These are phyloP conservation scores for Pichia membranifaciens DNA, from an alignment of 805 yeast species.

Conservation along the genomic window DNA sequence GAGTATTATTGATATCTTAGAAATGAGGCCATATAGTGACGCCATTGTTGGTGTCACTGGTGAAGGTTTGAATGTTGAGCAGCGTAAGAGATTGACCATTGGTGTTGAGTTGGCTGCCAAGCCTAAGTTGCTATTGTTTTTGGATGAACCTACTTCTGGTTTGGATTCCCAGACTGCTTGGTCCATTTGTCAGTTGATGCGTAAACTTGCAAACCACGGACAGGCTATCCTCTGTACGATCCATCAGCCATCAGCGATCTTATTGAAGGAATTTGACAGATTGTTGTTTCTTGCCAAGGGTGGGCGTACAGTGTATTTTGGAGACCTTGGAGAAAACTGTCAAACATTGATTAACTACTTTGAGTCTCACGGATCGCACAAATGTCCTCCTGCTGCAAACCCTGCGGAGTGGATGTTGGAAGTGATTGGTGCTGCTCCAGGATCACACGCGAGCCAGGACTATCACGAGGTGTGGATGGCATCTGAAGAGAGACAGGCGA, in stretches of 20 bases:
- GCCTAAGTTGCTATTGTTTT: slow-evolving; percentile 46
- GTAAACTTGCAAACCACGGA: slow-evolving; percentile 46
- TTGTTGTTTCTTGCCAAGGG: slow-evolving; percentile 63
- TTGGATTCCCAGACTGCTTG: slow-evolving; percentile 56
- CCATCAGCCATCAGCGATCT: slow-evolving; percentile 80
- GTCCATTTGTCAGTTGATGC: slow-evolving; percentile 51
- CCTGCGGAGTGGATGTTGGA: slow-evolving; percentile 94
- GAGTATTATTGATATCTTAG: slow-evolving; percentile 42
- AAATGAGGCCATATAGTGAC: slow-evolving; percentile 49
- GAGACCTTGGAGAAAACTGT: slow-evolving; percentile 59
- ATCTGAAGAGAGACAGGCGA: slow-evolving; percentile 47
- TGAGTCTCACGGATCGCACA: slow-evolving; percentile 57
- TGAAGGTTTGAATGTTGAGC: slow-evolving; percentile 50
- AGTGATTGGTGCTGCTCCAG: slow-evolving; percentile 79
- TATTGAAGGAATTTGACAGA: slow-evolving; percentile 74
- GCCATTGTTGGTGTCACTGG: slow-evolving; percentile 49
- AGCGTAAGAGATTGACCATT: slow-evolving; percentile 48
- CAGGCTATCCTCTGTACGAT: slow-evolving; percentile 63
- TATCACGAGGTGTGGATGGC: slow-evolving; percentile 73
- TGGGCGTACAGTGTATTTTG: slow-evolving; percentile 72
- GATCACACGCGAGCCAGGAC: slow-evolving; percentile 66
- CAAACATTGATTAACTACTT: slow-evolving; percentile 55
- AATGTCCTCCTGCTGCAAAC: slow-evolving; percentile 64
- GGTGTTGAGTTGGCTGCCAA: slow-evolving; percentile 54
- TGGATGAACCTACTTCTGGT: slow-evolving; percentile 61